Conservation (phyloP, 2,329 filamentous ascomycete species). For the Coniochaeta ligniaria region DNA sequence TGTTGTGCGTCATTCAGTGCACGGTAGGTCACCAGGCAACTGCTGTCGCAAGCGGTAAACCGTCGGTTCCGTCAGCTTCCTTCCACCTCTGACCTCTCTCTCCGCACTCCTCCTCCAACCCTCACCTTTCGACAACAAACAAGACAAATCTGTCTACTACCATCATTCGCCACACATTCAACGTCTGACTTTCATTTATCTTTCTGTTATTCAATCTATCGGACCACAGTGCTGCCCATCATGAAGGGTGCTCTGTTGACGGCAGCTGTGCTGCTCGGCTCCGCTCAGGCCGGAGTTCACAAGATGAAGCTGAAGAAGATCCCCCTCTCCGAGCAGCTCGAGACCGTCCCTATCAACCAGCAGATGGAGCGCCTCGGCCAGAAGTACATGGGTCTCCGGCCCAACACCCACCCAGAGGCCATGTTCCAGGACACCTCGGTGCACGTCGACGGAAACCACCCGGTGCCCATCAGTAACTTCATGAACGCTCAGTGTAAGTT, state of each 20-base stretch:
- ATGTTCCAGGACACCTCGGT: slow-evolving; percentile 73
- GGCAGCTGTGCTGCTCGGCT: slow-evolving; percentile 74
- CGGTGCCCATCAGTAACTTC: slow-evolving; percentile 92
- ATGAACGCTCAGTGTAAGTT: slow-evolving; percentile 92
- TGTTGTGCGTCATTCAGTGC: neutral
- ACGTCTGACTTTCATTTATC: neutral
- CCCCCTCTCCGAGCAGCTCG: slow-evolving; percentile 81
- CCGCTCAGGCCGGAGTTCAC: slow-evolving; percentile 76
- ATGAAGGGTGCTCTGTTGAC: slow-evolving; percentile 86
- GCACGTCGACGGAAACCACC: slow-evolving; percentile 61
- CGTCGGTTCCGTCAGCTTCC: neutral
- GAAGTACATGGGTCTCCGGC: slow-evolving; percentile 89
- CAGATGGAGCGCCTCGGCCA: slow-evolving; percentile 81
- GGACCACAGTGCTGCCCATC: slow-evolving; percentile 28
- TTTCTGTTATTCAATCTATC: neutral
- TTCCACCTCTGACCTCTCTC: neutral
- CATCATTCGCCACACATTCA: neutral
- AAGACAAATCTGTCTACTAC: neutral
- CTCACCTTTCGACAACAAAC: neutral
- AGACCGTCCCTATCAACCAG: slow-evolving; percentile 68
- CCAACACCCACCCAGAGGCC: slow-evolving; percentile 61
- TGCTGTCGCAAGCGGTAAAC: neutral
- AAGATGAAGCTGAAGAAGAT: slow-evolving; percentile 98
- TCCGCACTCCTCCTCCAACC: neutral
- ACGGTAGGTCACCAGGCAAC: neutral